Evolutionary conservation across 306 rosid genomes (phyloP).

Genomic region (Rosa chinensis): DNA sequence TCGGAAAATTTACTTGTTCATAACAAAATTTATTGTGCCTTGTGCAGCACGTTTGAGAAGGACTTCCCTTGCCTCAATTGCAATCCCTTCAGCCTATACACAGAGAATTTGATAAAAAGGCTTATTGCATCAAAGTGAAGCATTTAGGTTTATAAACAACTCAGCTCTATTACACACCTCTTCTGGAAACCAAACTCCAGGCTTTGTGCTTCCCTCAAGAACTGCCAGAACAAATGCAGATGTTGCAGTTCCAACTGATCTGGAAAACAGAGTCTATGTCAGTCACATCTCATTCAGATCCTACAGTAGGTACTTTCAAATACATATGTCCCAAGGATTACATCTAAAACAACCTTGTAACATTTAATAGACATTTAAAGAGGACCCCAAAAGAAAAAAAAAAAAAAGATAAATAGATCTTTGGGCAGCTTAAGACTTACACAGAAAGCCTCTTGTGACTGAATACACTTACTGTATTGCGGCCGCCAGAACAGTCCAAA

Average conservation of each 20-base stretch:
- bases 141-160: neutral
- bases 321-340: neutral
- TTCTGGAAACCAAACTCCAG: constrained; percentile 99
- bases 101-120: constrained; percentile 21
- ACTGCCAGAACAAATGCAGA: constrained; percentile 88
- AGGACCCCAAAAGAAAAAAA: neutral
- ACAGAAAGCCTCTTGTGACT: constrained; percentile 72
- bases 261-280: constrained; percentile 32
- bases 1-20: constrained; percentile 61
- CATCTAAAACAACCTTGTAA: neutral
- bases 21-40: constrained; percentile 77
- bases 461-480: constrained; percentile 67
- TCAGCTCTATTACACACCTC: constrained; percentile 50
- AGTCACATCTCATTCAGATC: constrained; percentile 18
- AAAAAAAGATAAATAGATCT: neutral
- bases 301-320: neutral
- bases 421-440: constrained; percentile 39
- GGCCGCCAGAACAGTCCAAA: constrained; percentile 81
- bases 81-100: constrained; percentile 75
- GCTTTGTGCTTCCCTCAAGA: constrained; percentile 89
- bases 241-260: constrained; percentile 74
- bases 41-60: constrained; percentile 85
- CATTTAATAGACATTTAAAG: neutral
- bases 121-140: constrained; percentile 20
- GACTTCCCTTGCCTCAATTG: constrained; percentile 79